Evolutionary conservation across 768 basidiomycete species (phyloP).

Genomic region (Amanita subjunquillea): DNA sequence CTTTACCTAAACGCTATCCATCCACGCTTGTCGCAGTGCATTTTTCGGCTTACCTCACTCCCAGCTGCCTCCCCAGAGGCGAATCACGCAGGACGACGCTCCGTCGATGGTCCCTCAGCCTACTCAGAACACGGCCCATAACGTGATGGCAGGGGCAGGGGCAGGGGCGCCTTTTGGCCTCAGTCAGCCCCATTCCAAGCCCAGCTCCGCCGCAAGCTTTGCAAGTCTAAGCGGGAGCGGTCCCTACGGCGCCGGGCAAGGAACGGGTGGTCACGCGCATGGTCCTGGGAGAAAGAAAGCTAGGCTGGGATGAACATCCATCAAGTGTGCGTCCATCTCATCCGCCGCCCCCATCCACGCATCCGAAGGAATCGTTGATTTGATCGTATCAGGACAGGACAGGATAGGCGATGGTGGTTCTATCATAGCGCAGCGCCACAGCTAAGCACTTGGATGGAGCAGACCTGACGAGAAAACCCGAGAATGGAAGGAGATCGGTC

Average conservation of each 20-base stretch:
- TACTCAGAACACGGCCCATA: slow-evolving; percentile 21
- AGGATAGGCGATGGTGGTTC: no score
- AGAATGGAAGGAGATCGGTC: no score
- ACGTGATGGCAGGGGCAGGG: no score
- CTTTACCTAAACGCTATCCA: not conserved
- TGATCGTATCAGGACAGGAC: not conserved
- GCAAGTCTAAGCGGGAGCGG: slow-evolving; percentile 51
- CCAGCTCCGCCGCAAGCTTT: slow-evolving; percentile 55
- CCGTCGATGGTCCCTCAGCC: slow-evolving; percentile 74
- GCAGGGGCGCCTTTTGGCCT: slow-evolving; percentile 19
- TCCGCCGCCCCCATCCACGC: no score
- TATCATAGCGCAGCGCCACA: no score
- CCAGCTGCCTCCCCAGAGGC: slow-evolving; percentile 75
- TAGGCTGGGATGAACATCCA: slow-evolving; percentile 26
- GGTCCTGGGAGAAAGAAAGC: slow-evolving; percentile 49
- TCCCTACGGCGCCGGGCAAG: slow-evolving; percentile 21
- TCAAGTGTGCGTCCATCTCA: not conserved
- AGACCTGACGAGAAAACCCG: no score
- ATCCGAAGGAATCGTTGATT: no score
- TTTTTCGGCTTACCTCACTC: slow-evolving; percentile 55
- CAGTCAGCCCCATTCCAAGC: slow-evolving; percentile 41
- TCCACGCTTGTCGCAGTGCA: slow-evolving; percentile 36
- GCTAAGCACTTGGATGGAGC: no score
- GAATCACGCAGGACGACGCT: slow-evolving; percentile 90
- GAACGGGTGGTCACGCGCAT: slow-evolving; percentile 22